Base-by-base conservation (phyloP, 176 grass and related monocot genomes). In the Paspalum notatum region DNA sequence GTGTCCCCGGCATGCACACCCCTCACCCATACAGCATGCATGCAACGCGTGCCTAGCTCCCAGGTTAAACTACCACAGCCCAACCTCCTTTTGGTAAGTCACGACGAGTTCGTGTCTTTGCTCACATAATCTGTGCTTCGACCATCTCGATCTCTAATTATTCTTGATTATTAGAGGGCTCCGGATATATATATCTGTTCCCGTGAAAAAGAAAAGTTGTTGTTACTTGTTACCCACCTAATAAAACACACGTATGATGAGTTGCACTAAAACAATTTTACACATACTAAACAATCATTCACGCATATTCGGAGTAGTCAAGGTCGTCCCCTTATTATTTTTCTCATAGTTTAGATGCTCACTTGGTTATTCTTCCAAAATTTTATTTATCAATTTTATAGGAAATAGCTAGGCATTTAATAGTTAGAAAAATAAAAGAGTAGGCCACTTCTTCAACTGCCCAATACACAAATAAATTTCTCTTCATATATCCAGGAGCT, bases 81-180 rank as follows among this genome's bases (percentile, higher is more conserved):
- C 74, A 86, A 74, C 71, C 53, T 62, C n/a, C 55, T 77, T 77
- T 61, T 52, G 54, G 46, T 77, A 67, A 41, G 56, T 83, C 86
- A 88, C 49, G 74, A 77, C 67, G 83, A 79, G 8, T 79, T 83
- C 86, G 72, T 83, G 86, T 46, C 74, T 17, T 66, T 52, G 67
- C n/a, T 81, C 85, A 82, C 79, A 77, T 65, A 42, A 77, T 82
- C 37, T 50, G 73, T 65, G 72, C 50, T 15, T 17, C 32, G 32
- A 32, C 73, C 48, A n/a, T n/a, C n/a, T n/a, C n/a, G n/a, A n/a
- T 18, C 44, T 54, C 25, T 62, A 54, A 47, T 65, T 80, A 86
- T 18, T 55, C 0, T 21, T 21, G n/a, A 17, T 48, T 54, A 53
- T 6, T 62, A 79, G 10, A 57, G 39, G 16, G 50, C 11, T 66